Base-by-base conservation (phyloP, 2,329 filamentous ascomycete species). In the Grosmannia huntii region DNA sequence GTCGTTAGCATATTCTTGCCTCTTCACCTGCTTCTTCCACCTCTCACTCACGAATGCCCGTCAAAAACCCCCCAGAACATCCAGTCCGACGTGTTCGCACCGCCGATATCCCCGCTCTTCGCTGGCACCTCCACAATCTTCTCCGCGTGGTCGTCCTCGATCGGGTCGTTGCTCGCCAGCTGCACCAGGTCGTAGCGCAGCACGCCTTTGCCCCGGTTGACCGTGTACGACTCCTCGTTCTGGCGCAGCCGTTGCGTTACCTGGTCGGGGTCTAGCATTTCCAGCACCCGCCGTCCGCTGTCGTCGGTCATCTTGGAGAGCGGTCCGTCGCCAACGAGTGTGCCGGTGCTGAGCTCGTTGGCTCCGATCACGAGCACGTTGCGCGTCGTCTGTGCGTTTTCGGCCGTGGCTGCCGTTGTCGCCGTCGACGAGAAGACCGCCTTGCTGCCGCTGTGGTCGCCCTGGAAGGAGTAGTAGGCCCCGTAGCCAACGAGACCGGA, bases 21-120 rank as follows among this genome's bases (percentile, higher is more conserved):
- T 33, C 11, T 9, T 28, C 28, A 7, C 28, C 7, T 28, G 31
- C 31, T 33, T 33, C 9, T 33, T 33, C 31, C 5, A 33, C 31
- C 44, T 5, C 33, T 3, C 12, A 80, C 81, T 72, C 75, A 92
- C 89, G 89, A 89, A 72, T 99, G 94, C 0, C 94, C 94, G 68
- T 99, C 94, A 71, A 97, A 99, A 21, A 99, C 91, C 59, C 91
- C 94, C 94, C 95, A 99, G 71, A 99, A 99, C 90, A 97, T 97
- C 94, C 94, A 99, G 72, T 99, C 95, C 61, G 82, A 89, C 60
- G 78, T 83, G 21, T 77, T 63, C 25, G 67, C 66, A 27, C 66
- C 67, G 38, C 48, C 25, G 4, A 23, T 21, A 5, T 62, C 66
- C 72, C 68, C 80, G 7, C 27, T 56, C 16, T 36, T 36, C 73